Evolutionary conservation across 257 asterid species (phyloP), one percentile per base, ranked within the genome.

Genomic region (Eucommia ulmoides): DNA sequence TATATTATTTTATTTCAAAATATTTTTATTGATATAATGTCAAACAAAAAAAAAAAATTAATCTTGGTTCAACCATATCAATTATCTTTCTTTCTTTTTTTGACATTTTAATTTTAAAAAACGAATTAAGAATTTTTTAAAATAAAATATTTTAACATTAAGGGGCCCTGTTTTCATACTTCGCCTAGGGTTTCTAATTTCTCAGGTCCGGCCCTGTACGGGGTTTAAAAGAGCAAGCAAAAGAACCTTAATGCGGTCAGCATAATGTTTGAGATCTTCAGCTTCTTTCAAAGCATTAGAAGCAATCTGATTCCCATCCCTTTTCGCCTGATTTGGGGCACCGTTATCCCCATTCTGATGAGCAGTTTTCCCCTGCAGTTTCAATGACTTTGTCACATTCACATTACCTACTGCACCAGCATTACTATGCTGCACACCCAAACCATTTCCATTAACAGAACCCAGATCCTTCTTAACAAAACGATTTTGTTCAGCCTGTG

Each of bases 191-290:
- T n/a, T n/a, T n/a, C n/a, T n/a, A n/a, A n/a, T n/a, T n/a, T n/a
- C n/a, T n/a, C n/a, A n/a, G n/a, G n/a, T n/a, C n/a, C n/a, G n/a
- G n/a, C n/a, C n/a, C n/a, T n/a, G n/a, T n/a, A n/a, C n/a, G n/a
- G n/a, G n/a, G n/a, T n/a, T n/a, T 29, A 29, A 47, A 42, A 61
- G 59, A 71, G 58, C 44, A 44, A 62, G 41, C 26, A 35, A 17
- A 63, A 52, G 47, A 59, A 89, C 98, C 94, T 91, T 86, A 24
- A 82, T 68, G 64, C 66, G 75, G 67, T 82, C 84, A 41, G 96
- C 94, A 70, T 61, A 76, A 49, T 29, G 59, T 77, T 72, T 78
- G 42, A 76, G 93, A 33, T 42, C 65, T 77, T 91, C 93, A 63
- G 96, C 98, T 79, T 86, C 88, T 64, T 67, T 72, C 63, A 85